These are phyloP conservation scores for Talaromyces sp. DNA, from an alignment of 2,329 filamentous ascomycete species.

Conservation along the genomic window DNA sequence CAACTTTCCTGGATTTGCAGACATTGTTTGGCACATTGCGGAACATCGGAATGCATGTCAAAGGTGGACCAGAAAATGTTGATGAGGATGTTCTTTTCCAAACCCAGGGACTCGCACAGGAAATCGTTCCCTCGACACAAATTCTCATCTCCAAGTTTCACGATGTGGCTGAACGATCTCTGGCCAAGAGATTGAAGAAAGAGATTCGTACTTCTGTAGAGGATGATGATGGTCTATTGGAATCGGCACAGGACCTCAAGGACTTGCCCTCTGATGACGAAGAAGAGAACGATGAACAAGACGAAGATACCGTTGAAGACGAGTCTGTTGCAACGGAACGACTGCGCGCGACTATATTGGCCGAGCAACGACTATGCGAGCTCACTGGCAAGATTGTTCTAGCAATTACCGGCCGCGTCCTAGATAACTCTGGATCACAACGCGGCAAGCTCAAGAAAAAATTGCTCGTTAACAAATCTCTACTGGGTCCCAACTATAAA, in stretches of 20 bases:
- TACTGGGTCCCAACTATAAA: conserved; percentile 79
- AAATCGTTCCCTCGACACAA: conserved; percentile 63
- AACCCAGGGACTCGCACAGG: conserved; percentile 62
- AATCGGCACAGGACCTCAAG: conserved; percentile 61
- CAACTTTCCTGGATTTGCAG: conserved; percentile 77
- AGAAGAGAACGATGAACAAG: conserved; percentile 48
- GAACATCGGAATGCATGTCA: conserved; percentile 42
- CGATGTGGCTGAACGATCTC: conserved; percentile 69
- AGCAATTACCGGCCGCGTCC: conserved; percentile 68
- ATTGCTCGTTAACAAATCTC: conserved; percentile 73
- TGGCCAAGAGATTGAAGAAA: conserved; percentile 62
- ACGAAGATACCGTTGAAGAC: conserved; percentile 41
- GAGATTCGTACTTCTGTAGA: conserved; percentile 32
- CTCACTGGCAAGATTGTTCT: conserved; percentile 81
- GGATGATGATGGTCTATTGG: conserved; percentile 70
- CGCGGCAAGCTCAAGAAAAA: conserved; percentile 66
- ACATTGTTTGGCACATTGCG: conserved; percentile 73
- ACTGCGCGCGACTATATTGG: conserved; percentile 64
- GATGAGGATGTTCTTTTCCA: conserved; percentile 50
- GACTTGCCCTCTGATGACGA: conserved; percentile 52
- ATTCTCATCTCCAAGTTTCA: conserved; percentile 72
- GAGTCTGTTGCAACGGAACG: conserved; percentile 47
- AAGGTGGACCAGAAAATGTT: conserved; percentile 46
- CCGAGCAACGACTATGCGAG: conserved; percentile 83
- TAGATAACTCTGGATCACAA: conserved; percentile 62